Evolutionary conservation across 2,329 filamentous ascomycete species (phyloP), one percentile per base, ranked within the genome.

Genomic region (Tolypocladium album): DNA sequence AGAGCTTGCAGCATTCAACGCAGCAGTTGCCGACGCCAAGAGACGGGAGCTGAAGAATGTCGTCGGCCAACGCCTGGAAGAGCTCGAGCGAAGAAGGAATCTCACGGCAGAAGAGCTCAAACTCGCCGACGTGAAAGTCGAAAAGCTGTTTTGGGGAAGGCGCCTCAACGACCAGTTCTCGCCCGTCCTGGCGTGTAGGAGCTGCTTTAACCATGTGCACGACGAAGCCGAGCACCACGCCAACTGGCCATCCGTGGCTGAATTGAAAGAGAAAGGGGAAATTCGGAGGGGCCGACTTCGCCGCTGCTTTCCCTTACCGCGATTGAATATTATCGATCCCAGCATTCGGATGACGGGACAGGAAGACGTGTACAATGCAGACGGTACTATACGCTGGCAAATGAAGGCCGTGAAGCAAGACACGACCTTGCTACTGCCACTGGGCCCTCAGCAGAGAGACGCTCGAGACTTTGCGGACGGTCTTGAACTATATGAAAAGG

Each of bases 241-340:
- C 27, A 64, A 67, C 53, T 76, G 74, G 74, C 74, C 74, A 1
- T 67, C 69, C 11, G 62, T 72, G 45, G 64, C 72, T 15, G 72
- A 74, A 59, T 66, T 75, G 36, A 75, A 75, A 57, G 71, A 72
- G 34, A 69, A 71, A 17, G 71, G 71, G 42, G 70, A 75, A 58
- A 69, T 65, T 50, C 66, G 69, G 22, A 64, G 67, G 0, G 53
- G 56, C 40, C 59, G 61, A 53, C 61, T 67, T 50, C 61, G 66
- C 24, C 70, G 72, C n/a, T 68, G 64, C 39, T 64, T 75, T 27
- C 73, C 73, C 47, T 62, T 69, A 3, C 74, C 73, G 38, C 69
- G 67, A 22, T 62, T 71, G 39, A 67, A 67, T 47, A 17, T 65
- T 22, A 42, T 64, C 24, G 63, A 65, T 20, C 39, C 55, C 11